phyloP scores from a whole-genome alignment of 2,329 filamentous ascomycete genomes.

The Ascosphaera apis region DNA sequence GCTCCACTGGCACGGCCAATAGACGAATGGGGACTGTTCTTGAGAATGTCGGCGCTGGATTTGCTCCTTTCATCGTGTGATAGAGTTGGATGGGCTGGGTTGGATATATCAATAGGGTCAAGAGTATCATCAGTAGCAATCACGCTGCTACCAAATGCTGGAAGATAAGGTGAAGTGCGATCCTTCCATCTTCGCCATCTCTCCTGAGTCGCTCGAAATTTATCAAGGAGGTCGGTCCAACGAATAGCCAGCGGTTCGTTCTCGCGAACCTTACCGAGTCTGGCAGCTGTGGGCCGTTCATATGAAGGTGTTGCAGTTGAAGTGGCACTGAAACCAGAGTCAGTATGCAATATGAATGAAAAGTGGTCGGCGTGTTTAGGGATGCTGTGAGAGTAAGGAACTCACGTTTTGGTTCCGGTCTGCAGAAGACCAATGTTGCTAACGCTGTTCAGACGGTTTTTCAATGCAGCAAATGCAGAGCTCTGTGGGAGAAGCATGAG shows the following conservation, averaged over 20 bases:
- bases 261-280: slow-evolving; percentile 48
- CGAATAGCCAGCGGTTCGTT: slow-evolving; percentile 67
- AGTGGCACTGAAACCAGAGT: background rate
- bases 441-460: slow-evolving; percentile 90
- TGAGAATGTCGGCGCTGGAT: too few relatives aligned
- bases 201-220: slow-evolving; percentile 82
- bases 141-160: too few relatives aligned
- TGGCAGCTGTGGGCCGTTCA: slow-evolving; percentile 39
- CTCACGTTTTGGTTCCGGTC: slow-evolving; percentile 55
- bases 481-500: slow-evolving; percentile 98
- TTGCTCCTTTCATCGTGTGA: too few relatives aligned
- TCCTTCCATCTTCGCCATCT: slow-evolving; percentile 51
- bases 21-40: too few relatives aligned
- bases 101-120: too few relatives aligned
- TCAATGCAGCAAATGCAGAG: slow-evolving; percentile 84
- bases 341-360: too few relatives aligned
- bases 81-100: too few relatives aligned
- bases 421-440: slow-evolving; percentile 93
- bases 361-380: too few relatives aligned
- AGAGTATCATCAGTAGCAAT: too few relatives aligned
- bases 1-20: too few relatives aligned
- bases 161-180: too few relatives aligned
- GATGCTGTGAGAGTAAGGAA: slow-evolving; percentile 10
- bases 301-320: slow-evolving; percentile 27
- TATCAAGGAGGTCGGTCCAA: slow-evolving; percentile 83